Evolutionary conservation across 768 basidiomycete genomes (phyloP).

Genomic region (Cystofilobasidium bisporidii): DNA sequence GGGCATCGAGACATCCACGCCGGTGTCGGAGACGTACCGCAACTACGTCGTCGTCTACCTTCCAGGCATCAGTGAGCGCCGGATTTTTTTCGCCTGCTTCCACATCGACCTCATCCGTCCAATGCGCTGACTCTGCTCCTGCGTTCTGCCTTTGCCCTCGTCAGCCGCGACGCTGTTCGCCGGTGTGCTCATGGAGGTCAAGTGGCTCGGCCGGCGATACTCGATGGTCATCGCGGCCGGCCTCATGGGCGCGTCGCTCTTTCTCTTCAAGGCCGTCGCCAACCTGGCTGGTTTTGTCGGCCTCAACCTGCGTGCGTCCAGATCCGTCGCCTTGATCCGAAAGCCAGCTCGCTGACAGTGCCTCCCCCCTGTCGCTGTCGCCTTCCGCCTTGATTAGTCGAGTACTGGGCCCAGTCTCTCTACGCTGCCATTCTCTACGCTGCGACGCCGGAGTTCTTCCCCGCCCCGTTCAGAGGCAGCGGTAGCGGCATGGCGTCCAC

Average conservation of each 20-base stretch:
- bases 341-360: background rate
- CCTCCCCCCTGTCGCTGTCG: background rate
- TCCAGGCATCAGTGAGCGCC: conserved; percentile 1
- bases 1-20: background rate
- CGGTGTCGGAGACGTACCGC: conserved; percentile 35
- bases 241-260: conserved; percentile 19
- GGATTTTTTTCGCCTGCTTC: too few relatives aligned
- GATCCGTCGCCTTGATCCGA: too few relatives aligned
- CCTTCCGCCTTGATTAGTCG: too few relatives aligned
- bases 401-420: conserved; percentile 28
- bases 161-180: conserved; percentile 11
- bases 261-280: conserved; percentile 16
- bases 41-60: conserved; percentile 35
- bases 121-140: background rate
- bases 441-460: conserved; percentile 39
- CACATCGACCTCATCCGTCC: too few relatives aligned
- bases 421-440: conserved; percentile 41
- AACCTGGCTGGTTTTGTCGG: conserved; percentile 12
- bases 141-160: background rate
- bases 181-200: conserved; percentile 12
- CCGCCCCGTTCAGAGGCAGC: conserved; percentile 36
- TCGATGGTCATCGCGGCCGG: conserved; percentile 12
- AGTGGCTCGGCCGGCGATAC: conserved; percentile 13
- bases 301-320: conserved; percentile 4
- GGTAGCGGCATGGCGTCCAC: conserved; percentile 37